Evolutionary conservation across 768 basidiomycete genomes (phyloP), one percentile per base, ranked within the genome.

Genomic region (Serendipita sp.): DNA sequence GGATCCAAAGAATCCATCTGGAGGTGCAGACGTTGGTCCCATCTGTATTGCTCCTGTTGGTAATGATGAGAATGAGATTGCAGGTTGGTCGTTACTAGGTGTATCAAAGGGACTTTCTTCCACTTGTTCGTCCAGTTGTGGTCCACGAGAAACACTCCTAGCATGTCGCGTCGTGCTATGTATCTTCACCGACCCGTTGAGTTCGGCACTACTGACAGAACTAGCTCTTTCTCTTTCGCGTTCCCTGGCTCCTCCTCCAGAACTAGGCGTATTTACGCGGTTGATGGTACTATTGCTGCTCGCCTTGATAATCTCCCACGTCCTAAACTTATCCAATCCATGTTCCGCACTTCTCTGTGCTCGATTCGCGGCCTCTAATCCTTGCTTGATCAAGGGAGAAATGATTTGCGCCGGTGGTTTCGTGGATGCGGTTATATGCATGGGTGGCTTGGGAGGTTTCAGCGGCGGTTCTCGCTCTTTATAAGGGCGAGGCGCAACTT

Each of bases 331-430:
- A 71, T 87, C 86, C 16, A 87, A 75, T 66, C 80, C 77, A 45
- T 81, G 81, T 68, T 88, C 84, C 0, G 81, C 83, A 55, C 81
- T 80, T 72, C 88, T 87, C 71, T 87, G 83, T 0, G 81, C 88
- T 0, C 81, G 80, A 69, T 87, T 86, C 64, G 81, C 83, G 3
- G 88, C 88, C 62, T 86, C 83, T 0, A 91, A 74, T 23, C 82
- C 83, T 72, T 89, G 87, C 65, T 80, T 80, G 75, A 87, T 87
- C n/a, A 87, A 74, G 0, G 79, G 77, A 10, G 82, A 85, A 27
- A 82, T 83, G 33, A 81, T 73, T 63, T 87, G 55, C 1, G 55
- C 11, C 8, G 55, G 29, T 2, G 55, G 55, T n/a, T n/a, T 23
- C 36, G 36, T 60, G 16, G 55, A 37, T 10, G 55, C 29, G 29